Percentiles rank a stretch among this genome's conserved stretches.
Conservation (phyloP, 1,284 basidiomycete genomes). For the Xerocomus nothofagi region DNA sequence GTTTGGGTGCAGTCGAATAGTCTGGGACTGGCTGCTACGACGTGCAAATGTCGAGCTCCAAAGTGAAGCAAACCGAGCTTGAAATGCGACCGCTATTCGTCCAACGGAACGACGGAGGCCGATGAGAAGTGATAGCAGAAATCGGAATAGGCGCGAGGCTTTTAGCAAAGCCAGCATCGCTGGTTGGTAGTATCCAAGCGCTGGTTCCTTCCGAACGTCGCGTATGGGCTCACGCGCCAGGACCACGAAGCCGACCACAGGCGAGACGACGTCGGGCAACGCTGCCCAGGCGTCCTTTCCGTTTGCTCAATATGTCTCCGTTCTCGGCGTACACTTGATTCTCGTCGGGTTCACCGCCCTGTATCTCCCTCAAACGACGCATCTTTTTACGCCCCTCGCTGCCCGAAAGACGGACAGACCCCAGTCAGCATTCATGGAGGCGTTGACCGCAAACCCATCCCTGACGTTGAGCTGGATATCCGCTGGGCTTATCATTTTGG, state of each 20-base stretch:
- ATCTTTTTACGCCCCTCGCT: slow-evolving; percentile 40
- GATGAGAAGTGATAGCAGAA: slow-evolving; percentile 7
- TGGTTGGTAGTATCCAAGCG: no score
- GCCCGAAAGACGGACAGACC: slow-evolving; percentile 52
- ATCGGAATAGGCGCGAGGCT: slow-evolving; percentile 3
- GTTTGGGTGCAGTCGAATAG: slow-evolving; percentile 1
- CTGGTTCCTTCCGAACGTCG: no score
- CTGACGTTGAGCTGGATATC: slow-evolving; percentile 63
- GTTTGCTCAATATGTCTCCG: slow-evolving; percentile 61
- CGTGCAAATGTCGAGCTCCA: slow-evolving; percentile 1
- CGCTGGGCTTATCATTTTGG: slow-evolving; percentile 55
- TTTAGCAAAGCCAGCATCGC: no score
- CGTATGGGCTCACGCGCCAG: slow-evolving; percentile 11
- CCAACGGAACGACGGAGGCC: slow-evolving; percentile 1
- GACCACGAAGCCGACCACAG: not conserved
- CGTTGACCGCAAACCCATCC: slow-evolving; percentile 63
- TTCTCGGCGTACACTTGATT: slow-evolving; percentile 69
- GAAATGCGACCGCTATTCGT: slow-evolving; percentile 2
- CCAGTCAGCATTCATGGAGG: slow-evolving; percentile 63
- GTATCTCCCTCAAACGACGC: slow-evolving; percentile 62
- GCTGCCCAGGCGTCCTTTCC: slow-evolving; percentile 35
- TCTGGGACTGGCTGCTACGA: not conserved
- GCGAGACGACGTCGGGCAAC: slow-evolving; percentile 1
- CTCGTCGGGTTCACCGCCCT: slow-evolving; percentile 67
- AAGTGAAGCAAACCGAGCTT: slow-evolving; percentile 3